Conservation (phyloP, 441 rosid species). For the Jatropha multifida region DNA sequence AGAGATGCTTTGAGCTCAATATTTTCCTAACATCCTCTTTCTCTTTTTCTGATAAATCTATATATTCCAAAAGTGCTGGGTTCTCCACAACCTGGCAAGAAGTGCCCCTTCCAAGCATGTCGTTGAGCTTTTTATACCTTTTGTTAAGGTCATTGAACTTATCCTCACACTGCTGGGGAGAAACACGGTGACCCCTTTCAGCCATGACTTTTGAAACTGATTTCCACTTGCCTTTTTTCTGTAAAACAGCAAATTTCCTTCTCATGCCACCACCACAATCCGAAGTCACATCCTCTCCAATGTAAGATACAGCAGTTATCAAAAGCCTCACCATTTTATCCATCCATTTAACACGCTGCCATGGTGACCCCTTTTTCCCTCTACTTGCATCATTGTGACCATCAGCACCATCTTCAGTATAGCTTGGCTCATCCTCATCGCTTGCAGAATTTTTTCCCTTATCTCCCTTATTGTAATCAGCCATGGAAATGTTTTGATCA, state of each 20-base stretch:
- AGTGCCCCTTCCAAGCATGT: constrained; percentile 87
- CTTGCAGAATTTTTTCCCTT: constrained; percentile 58
- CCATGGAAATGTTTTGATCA: constrained; percentile 45
- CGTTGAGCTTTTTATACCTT: constrained; percentile 88
- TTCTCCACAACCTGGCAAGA: constrained; percentile 92
- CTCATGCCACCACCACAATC: constrained; percentile 53
- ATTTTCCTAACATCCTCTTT: constrained; percentile 87
- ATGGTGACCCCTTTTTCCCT: constrained; percentile 70
- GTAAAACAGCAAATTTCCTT: constrained; percentile 72
- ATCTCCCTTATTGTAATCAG: constrained; percentile 55
- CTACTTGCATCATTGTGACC: constrained; percentile 51
- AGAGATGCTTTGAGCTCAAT: constrained; percentile 84
- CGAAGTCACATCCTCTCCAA: constrained; percentile 61
- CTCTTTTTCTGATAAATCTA: constrained; percentile 73
- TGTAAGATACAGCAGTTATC: constrained; percentile 85
- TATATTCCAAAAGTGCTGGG: constrained; percentile 70
- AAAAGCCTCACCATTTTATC: constrained; percentile 90
- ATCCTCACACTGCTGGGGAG: constrained; percentile 97
- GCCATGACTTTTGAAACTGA: constrained; percentile 84
- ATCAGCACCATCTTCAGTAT: constrained; percentile 66
- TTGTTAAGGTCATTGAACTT: constrained; percentile 91
- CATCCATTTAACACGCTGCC: constrained; percentile 96
- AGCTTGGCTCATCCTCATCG: constrained; percentile 81
- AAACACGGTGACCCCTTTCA: constrained; percentile 78
- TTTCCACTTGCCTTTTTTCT: constrained; percentile 95